Conservation (phyloP, 768 basidiomycete genomes). For the Suillus americanus region DNA sequence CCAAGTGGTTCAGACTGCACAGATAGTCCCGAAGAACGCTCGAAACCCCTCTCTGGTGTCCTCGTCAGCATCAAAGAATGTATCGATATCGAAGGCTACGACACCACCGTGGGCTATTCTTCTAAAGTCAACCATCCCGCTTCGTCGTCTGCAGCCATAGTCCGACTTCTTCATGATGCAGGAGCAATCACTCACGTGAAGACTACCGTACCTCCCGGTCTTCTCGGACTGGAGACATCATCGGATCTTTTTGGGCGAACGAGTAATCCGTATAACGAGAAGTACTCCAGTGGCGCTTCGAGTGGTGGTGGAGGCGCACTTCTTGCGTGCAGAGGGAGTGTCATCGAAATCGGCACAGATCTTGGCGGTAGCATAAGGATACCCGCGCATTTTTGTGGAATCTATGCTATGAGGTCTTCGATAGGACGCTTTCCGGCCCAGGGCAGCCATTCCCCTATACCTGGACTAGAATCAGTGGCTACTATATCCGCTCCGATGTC, state of each 20-base stretch:
- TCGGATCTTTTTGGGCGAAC: slow-evolving; percentile 49
- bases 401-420: slow-evolving; percentile 43
- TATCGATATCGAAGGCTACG: slow-evolving; percentile 44
- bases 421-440: slow-evolving; percentile 37
- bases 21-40: background rate
- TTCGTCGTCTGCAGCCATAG: slow-evolving; percentile 35
- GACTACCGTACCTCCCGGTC: slow-evolving; percentile 43
- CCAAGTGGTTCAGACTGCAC: slow-evolving; percentile 11
- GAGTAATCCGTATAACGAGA: slow-evolving; percentile 46
- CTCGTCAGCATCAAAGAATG: slow-evolving; percentile 52
- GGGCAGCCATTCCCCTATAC: slow-evolving; percentile 31
- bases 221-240: slow-evolving; percentile 38
- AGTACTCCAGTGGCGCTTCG: slow-evolving; percentile 44
- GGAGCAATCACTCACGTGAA: slow-evolving; percentile 43
- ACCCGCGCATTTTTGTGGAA: slow-evolving; percentile 48
- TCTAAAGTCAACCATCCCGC: slow-evolving; percentile 36
- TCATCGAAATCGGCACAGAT: slow-evolving; percentile 49
- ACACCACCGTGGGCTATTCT: slow-evolving; percentile 46
- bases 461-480: slow-evolving; percentile 40
- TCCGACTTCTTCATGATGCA: slow-evolving; percentile 40
- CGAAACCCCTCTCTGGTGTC: slow-evolving; percentile 37
- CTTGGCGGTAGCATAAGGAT: slow-evolving; percentile 50
- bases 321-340: slow-evolving; percentile 42
- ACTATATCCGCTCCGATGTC: slow-evolving; percentile 42
- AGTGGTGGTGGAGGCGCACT: slow-evolving; percentile 53